Evolutionary conservation across 345 rosid species (phyloP).

Genomic region (Dovyalis caffra): DNA sequence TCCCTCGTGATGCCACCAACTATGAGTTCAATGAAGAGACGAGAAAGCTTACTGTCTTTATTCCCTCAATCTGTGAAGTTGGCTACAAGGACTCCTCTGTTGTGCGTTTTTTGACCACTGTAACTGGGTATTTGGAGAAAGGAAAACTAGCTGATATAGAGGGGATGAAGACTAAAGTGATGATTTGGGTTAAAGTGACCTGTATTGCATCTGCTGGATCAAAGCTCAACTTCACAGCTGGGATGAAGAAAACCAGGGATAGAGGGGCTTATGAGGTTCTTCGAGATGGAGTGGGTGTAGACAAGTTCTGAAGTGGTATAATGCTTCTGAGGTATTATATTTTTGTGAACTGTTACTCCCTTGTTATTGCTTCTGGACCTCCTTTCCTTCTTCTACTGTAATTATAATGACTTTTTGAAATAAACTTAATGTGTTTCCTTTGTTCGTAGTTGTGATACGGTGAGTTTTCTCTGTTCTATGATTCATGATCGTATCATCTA

Average conservation of each 20-base stretch:
- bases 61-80: constrained; percentile 79
- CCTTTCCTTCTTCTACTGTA: constrained; percentile 8
- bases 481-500: background rate
- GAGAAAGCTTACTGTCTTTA: constrained; percentile 60
- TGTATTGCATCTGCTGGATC: constrained; percentile 60
- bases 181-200: constrained; percentile 89
- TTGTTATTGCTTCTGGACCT: background rate
- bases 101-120: constrained; percentile 60
- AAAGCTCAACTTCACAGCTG: constrained; percentile 75
- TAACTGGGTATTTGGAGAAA: constrained; percentile 74
- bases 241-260: constrained; percentile 74
- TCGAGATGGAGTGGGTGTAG: constrained; percentile 62
- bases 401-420: constrained; percentile 1
- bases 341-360: constrained; percentile 7
- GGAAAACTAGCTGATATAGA: constrained; percentile 81
- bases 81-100: constrained; percentile 89
- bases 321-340: background rate
- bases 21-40: constrained; percentile 93
- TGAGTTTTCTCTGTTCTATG: background rate
- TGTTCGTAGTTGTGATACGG: background rate
- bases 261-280: constrained; percentile 81
- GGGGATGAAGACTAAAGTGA: constrained; percentile 85
- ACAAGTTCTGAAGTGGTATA: constrained; percentile 56
- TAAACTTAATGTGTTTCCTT: background rate
- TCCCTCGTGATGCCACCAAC: constrained; percentile 92